Evolutionary conservation across 805 yeast species (phyloP).

Genomic region (Hemisphaericaspora nanyangensis): DNA sequence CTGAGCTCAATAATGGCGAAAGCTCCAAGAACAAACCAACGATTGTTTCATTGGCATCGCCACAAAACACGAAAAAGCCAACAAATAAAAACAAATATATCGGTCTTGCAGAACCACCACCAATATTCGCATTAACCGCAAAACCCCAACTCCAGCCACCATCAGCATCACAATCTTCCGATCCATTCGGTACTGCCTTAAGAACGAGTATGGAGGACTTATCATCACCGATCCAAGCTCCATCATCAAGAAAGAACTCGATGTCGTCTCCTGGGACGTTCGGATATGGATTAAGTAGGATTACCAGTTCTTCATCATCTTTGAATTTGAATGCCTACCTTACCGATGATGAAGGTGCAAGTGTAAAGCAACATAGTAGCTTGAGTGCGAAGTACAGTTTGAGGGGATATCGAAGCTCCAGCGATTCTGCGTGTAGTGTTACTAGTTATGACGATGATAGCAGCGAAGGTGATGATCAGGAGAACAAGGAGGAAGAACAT

Average conservation of each 20-base stretch:
- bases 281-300: conserved; percentile 23
- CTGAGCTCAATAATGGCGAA: conserved; percentile 5
- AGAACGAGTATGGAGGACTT: not conserved
- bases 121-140: conserved; percentile 21
- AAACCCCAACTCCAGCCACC: not conserved
- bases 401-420: not conserved
- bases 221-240: not conserved
- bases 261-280: conserved; percentile 15
- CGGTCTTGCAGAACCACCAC: conserved; percentile 37
- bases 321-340: conserved; percentile 40
- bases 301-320: conserved; percentile 38
- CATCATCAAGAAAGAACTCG: conserved; percentile 25
- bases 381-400: conserved; percentile 2
- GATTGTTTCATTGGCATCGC: conserved; percentile 27
- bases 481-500: conserved; percentile 1
- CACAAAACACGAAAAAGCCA: not conserved
- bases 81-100: conserved; percentile 10
- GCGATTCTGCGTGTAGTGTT: no score
- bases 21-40: conserved; percentile 21
- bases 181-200: not conserved
- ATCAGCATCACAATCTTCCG: not conserved
- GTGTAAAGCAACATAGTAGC: conserved; percentile 2
- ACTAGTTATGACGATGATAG: no score
- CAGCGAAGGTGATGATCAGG: no score
- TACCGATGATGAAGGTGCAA: conserved; percentile 27